Evolutionary conservation across 345 rosid genomes (phyloP), one percentile per base, ranked within the genome.

Genomic region (Nephelium lappaceum): DNA sequence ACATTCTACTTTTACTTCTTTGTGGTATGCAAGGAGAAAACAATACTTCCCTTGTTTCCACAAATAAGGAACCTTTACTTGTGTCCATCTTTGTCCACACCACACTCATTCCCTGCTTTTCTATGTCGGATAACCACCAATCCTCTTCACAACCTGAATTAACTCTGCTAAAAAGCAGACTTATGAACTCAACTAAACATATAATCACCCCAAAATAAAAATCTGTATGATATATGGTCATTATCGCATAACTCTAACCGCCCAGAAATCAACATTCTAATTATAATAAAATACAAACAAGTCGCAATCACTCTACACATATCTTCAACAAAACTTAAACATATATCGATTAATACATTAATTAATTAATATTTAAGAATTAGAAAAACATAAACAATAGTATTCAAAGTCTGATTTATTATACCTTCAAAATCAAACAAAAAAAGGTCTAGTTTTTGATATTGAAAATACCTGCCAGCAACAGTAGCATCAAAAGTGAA

Each of bases 401-500:
- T 5, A 60, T 23, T 60, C 64, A 60, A 10, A 60, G 23, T 58
- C 63, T 41, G 12, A 2, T 45, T 45, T 31, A 31, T 31, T 31
- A 31, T 31, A 31, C 36, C 36, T 31, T 31, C 36, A 31, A 31
- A 31, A 31, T 31, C 36, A 31, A 31, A 31, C 36, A 51, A 24
- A 9, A 21, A 42, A 73, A 24, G 58, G 15, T 42, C 24, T 23
- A 14, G 55, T 5, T 16, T 38, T 41, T 61, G 9, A n/a, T n/a
- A 21, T 39, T 9, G 11, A 49, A 42, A 38, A 39, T 83, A 93
- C 98, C 99, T 88, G 31, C 98, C 95, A 63, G 88, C 79, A 74
- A 89, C 96, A 55, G 93, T 88, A 12, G 99, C 98, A 84, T 95
- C 98, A 83, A 95, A 95, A 62, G 90, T 89, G 89, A 95, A 95